These are phyloP conservation scores for Mallotus repandus DNA, from an alignment of 441 rosid genomes.

Conservation along the genomic window DNA sequence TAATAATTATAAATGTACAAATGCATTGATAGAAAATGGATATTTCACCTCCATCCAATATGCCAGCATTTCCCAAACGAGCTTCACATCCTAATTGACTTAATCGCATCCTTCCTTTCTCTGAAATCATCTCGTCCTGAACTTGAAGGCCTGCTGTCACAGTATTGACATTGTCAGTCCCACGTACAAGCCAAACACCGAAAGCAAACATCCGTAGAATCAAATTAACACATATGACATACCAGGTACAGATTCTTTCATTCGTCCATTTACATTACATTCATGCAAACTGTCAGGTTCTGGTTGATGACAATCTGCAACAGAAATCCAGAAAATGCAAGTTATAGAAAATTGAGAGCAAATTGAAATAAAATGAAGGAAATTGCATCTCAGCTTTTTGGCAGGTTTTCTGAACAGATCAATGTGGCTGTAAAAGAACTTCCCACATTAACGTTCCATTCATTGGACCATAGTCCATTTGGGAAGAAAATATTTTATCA, in stretches of 20 bases:
- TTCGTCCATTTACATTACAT: not conserved
- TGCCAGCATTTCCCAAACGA: not conserved
- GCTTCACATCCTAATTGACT: not conserved
- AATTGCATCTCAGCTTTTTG: not conserved
- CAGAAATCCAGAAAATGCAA: not conserved
- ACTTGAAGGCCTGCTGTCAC: constrained; percentile 1
- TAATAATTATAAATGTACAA: not conserved
- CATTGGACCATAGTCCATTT: not conserved
- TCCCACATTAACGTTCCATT: not conserved
- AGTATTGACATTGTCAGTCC: not conserved
- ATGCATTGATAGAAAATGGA: not conserved
- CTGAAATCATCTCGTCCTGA: not conserved
- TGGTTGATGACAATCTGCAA: not conserved
- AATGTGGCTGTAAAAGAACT: not conserved
- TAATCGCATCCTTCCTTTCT: not conserved
- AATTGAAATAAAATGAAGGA: not conserved
- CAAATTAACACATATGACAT: not conserved
- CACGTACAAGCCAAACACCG: not conserved
- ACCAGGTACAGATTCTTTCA: not conserved
- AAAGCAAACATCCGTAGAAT: not conserved
- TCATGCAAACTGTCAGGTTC: not conserved
- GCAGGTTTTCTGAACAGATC: not conserved
- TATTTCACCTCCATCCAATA: not conserved
- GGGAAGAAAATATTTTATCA: not conserved
- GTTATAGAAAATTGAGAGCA: not conserved